Conservation (phyloP, 345 rosid genomes). For the Psidium guajava region DNA sequence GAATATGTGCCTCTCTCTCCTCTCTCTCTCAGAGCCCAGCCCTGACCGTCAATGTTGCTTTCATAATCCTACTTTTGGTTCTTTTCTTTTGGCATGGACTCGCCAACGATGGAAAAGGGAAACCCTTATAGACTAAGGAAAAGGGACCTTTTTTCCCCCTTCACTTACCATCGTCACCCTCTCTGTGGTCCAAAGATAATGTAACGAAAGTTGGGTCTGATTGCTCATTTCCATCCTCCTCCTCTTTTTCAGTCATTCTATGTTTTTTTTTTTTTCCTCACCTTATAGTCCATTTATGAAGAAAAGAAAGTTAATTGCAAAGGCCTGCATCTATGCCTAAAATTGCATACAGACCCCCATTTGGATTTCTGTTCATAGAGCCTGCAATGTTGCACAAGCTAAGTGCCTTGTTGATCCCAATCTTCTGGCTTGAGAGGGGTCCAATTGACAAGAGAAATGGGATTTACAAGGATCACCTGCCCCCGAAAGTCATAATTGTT, state of each 20-base stretch:
- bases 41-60: conserved; percentile 24
- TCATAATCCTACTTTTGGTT: neutral
- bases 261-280: neutral
- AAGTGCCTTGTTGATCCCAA: neutral
- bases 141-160: neutral
- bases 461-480: neutral
- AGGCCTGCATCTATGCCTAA: neutral
- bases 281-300: neutral
- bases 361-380: neutral
- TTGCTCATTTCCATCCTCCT: neutral
- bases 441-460: neutral
- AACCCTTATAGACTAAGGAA: conserved; percentile 1
- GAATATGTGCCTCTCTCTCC: conserved; percentile 18
- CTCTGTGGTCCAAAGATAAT: neutral
- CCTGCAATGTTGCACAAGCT: neutral
- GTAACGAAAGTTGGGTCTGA: neutral
- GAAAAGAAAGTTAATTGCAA: neutral
- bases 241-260: neutral
- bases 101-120: conserved; percentile 1
- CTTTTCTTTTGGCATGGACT: neutral
- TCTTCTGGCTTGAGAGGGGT: neutral
- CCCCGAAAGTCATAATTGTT: neutral
- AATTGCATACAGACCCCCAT: neutral
- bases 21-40: neutral
- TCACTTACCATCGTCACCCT: neutral